Evolutionary conservation across 352 stramenopile genomes (phyloP).

Genomic region (Proteromonas lacertae): DNA sequence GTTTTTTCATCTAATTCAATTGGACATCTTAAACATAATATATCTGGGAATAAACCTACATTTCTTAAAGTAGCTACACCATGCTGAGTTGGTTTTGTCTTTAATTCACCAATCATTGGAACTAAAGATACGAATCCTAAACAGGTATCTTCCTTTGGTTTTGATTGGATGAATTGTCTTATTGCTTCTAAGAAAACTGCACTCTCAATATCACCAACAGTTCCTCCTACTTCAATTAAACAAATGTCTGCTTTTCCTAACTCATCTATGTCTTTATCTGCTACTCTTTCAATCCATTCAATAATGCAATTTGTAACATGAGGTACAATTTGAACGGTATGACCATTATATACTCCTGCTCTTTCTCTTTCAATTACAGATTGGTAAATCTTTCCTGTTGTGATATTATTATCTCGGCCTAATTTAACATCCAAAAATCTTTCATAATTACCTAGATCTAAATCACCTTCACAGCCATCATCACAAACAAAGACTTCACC

Average conservation of each 20-base stretch:
- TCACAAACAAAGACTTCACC: constrained; percentile 85
- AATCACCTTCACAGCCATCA: constrained; percentile 73
- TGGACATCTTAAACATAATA: constrained; percentile 81
- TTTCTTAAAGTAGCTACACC: constrained; percentile 40
- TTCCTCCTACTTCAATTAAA: constrained; percentile 94
- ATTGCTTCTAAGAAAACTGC: constrained; percentile 96
- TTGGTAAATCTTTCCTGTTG: too few relatives aligned
- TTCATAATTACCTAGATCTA: constrained; percentile 96
- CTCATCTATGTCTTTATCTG: constrained; percentile 62
- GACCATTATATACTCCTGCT: constrained; percentile 81
- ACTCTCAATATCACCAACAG: constrained; percentile 98
- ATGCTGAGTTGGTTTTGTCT: constrained; percentile 97
- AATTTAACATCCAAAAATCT: constrained; percentile 6
- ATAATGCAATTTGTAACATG: constrained; percentile 48
- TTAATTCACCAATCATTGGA: constrained; percentile 92
- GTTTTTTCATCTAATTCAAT: constrained; percentile 57
- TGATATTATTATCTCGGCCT: constrained; percentile 80
- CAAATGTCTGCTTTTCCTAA: constrained; percentile 61
- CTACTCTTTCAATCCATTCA: constrained; percentile 88
- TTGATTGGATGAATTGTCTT: constrained; percentile 89
- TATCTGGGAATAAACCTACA: constrained; percentile 65
- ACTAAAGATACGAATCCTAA: constrained; percentile 96
- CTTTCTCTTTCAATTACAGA: constrained; percentile 79
- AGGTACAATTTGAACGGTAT: constrained; percentile 60
- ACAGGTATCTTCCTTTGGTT: constrained; percentile 86